phyloP scores from a whole-genome alignment of 2,329 filamentous ascomycete genomes.

The Fusarium verrucosum region DNA sequence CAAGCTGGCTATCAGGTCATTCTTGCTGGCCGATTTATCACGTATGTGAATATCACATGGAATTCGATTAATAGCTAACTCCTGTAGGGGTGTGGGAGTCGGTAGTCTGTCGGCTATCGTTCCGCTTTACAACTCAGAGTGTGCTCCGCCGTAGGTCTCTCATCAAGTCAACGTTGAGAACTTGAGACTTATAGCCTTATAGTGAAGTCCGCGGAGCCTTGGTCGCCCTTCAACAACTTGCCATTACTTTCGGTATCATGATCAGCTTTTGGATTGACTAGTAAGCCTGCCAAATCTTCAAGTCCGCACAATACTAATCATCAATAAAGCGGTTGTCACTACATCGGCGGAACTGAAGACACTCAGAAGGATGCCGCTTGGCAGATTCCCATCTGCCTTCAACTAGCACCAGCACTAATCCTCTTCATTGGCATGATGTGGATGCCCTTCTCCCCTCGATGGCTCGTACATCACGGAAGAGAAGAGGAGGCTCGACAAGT shows the following conservation, averaged over 20 bases:
- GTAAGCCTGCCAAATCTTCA: slow-evolving; percentile 36
- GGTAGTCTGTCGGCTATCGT: slow-evolving; percentile 75
- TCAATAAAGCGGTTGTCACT: slow-evolving; percentile 63
- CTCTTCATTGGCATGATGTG: slow-evolving; percentile 77
- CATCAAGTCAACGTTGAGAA: fast-evolving
- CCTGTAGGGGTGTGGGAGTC: slow-evolving; percentile 68
- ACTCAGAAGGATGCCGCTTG: slow-evolving; percentile 74
- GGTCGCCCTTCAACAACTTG: slow-evolving; percentile 61
- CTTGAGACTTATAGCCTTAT: not conserved
- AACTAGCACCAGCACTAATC: slow-evolving; percentile 72
- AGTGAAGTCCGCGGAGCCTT: slow-evolving; percentile 55
- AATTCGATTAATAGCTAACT: not conserved
- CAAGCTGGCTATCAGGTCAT: slow-evolving; percentile 66
- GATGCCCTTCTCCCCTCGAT: slow-evolving; percentile 82
- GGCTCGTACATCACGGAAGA: slow-evolving; percentile 75
- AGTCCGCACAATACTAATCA: fast-evolving
- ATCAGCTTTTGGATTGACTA: slow-evolving; percentile 71
- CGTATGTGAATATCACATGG: slow-evolving; percentile 47
- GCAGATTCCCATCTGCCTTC: slow-evolving; percentile 77
- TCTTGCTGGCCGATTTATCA: slow-evolving; percentile 76
- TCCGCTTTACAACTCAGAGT: slow-evolving; percentile 62
- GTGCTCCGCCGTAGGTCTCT: slow-evolving; percentile 52
- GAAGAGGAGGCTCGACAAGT: slow-evolving; percentile 73
- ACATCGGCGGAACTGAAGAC: slow-evolving; percentile 65
- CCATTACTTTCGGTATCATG: slow-evolving; percentile 71